A percentile compares a stretch with the other conserved stretches of the same genome.
Evolutionary conservation across 192 early-diverging fungal genomes (phyloP).

Genomic region (Oehlia diaphana): DNA sequence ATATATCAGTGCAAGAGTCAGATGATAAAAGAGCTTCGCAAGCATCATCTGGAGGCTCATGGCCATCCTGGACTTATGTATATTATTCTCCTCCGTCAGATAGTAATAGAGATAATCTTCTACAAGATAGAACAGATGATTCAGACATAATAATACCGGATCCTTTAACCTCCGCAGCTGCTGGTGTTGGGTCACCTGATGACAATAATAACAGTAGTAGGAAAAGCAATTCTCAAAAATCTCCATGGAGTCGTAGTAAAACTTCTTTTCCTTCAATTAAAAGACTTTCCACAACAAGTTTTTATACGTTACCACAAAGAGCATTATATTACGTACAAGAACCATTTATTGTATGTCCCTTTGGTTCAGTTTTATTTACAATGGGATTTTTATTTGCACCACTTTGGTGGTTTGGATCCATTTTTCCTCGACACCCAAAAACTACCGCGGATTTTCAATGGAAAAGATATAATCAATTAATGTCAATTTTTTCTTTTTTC

Average conservation of each 20-base stretch:
- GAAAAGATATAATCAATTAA: slow-evolving; percentile 34
- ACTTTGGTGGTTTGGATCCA: slow-evolving; percentile 30
- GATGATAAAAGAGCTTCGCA: slow-evolving; percentile 22
- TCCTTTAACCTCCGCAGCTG: slow-evolving; percentile 1
- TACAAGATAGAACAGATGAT: neutral
- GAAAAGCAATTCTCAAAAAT: neutral
- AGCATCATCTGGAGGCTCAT: slow-evolving; percentile 16
- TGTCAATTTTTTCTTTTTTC: slow-evolving; percentile 32
- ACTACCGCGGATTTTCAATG: slow-evolving; percentile 21
- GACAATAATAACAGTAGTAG: neutral
- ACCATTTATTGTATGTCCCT: slow-evolving; percentile 12
- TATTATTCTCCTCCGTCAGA: slow-evolving; percentile 12
- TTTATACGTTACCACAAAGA: neutral
- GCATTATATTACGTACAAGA: neutral
- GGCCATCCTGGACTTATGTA: slow-evolving; percentile 19
- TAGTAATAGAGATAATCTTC: neutral
- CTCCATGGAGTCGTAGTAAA: neutral
- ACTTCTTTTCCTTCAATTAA: neutral
- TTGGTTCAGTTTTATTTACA: slow-evolving; percentile 28
- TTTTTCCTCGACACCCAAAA: slow-evolving; percentile 31
- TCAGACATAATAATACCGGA: neutral
- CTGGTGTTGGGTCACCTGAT: slow-evolving; percentile 3
- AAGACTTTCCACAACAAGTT: neutral
- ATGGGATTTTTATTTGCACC: slow-evolving; percentile 30
- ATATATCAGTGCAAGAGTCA: neutral